phyloP scores from a whole-genome alignment of 2,329 filamentous ascomycete genomes.

The Colletotrichum sp. region DNA sequence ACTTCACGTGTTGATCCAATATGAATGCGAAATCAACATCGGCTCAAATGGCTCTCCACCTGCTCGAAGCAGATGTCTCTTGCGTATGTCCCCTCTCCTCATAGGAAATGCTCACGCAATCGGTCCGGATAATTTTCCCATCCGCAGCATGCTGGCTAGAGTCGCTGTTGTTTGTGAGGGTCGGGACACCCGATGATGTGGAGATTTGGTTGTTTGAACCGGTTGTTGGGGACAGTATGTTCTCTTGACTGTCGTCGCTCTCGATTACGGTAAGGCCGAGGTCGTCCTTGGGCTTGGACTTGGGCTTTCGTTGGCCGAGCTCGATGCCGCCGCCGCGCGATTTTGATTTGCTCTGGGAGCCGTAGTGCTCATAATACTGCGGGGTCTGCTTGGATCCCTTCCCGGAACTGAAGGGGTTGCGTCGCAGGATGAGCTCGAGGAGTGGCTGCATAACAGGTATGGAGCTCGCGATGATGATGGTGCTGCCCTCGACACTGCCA shows the following conservation, averaged over 20 bases:
- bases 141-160: neutral
- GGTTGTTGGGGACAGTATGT: neutral
- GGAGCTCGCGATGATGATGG: constrained; percentile 39
- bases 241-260: constrained; percentile 16
- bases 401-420: neutral
- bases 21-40: neutral
- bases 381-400: neutral
- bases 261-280: constrained; percentile 15
- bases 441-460: constrained; percentile 39
- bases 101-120: neutral
- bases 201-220: neutral
- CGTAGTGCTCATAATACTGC: neutral
- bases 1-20: neutral
- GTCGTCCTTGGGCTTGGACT: neutral
- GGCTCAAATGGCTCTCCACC: neutral
- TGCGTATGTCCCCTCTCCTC: neutral
- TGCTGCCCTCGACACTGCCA: constrained; percentile 35
- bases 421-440: neutral
- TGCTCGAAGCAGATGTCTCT: neutral
- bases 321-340: neutral
- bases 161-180: neutral
- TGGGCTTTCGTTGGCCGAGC: constrained; percentile 4
- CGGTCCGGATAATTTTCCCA: neutral
- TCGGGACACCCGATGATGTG: neutral
- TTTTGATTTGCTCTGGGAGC: neutral